Percentiles rank a stretch among this genome's conserved stretches.
Evolutionary conservation across 352 stramenopile species (phyloP).

Genomic region (Phytophthora melonis): DNA sequence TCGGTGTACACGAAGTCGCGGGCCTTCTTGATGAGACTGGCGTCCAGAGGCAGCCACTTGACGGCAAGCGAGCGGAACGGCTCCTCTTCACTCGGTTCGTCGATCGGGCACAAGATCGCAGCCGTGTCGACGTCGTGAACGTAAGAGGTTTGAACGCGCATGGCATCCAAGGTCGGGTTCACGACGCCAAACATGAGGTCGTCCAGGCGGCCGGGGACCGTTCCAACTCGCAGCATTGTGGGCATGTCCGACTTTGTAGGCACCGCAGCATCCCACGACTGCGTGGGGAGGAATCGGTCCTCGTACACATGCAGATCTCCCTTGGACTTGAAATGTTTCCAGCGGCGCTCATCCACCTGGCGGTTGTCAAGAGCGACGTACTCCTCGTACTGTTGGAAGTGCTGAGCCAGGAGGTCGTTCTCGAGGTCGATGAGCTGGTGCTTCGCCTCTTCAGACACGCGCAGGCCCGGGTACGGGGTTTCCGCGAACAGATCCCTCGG

Average conservation of each 20-base stretch:
- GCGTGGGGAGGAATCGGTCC: no score
- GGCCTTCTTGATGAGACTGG: constrained; percentile 40
- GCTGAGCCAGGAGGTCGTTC: constrained; percentile 35
- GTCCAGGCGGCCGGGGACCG: constrained; percentile 28
- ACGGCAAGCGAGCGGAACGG: constrained; percentile 40
- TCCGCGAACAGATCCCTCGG: constrained; percentile 28
- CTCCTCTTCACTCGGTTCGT: constrained; percentile 22
- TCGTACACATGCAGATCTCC: constrained; percentile 57
- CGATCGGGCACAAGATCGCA: constrained; percentile 37
- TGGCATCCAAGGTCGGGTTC: constrained; percentile 37
- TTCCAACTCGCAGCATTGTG: constrained; percentile 35
- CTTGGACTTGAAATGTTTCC: constrained; percentile 55
- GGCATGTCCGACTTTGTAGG: constrained; percentile 10
- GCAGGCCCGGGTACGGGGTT: constrained; percentile 40
- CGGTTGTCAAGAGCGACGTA: constrained; percentile 40
- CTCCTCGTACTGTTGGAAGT: constrained; percentile 53
- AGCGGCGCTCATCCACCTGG: constrained; percentile 45
- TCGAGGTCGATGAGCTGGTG: constrained; percentile 43
- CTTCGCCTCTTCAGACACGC: constrained; percentile 31
- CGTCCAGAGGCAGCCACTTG: constrained; percentile 49
- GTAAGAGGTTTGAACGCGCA: constrained; percentile 47
- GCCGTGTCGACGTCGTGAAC: constrained; percentile 34
- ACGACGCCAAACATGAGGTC: constrained; percentile 51
- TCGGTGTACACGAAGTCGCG: constrained; percentile 57
- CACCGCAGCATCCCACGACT: background rate